A percentile compares a stretch with the other conserved stretches of the same genome.
Conservation (phyloP, 495 filamentous ascomycete species). For the Talaromyces trachyspermus region DNA sequence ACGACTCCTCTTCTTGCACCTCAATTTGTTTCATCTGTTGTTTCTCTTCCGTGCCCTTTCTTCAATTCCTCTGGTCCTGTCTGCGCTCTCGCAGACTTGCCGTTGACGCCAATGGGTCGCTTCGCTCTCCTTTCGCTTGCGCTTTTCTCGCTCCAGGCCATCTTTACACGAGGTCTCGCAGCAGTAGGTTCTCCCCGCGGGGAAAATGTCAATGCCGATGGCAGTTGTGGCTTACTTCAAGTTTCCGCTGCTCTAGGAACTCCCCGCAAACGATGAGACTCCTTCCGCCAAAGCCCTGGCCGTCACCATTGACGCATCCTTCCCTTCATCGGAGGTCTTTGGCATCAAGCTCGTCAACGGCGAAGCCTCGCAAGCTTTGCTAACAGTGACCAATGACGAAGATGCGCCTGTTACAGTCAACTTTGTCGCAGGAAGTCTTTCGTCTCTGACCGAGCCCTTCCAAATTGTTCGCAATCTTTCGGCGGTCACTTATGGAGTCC, state of each 20-base stretch:
- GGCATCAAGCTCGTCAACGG: conserved; percentile 95
- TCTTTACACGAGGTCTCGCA: conserved; percentile 52
- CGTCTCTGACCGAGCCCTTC: conserved; percentile 47
- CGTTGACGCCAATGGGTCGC: conserved; percentile 57
- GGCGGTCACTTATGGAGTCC: conserved; percentile 59
- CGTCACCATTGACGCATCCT: conserved; percentile 67
- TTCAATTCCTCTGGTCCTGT: background rate
- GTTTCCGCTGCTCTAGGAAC: background rate
- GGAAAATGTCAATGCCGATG: conserved; percentile 1
- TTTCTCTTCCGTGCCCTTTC: conserved; percentile 16
- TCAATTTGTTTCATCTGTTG: conserved; percentile 9
- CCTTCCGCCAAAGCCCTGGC: conserved; percentile 53
- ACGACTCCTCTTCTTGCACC: conserved; percentile 15
- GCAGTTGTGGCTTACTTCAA: background rate
- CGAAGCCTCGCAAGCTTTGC: conserved; percentile 71
- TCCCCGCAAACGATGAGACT: conserved; percentile 17
- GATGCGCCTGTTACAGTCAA: conserved; percentile 63
- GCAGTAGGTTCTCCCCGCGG: conserved; percentile 49
- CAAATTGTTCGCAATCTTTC: conserved; percentile 78
- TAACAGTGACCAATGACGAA: conserved; percentile 82
- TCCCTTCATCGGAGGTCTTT: conserved; percentile 85
- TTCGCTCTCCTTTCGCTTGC: conserved; percentile 64
- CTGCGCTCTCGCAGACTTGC: conserved; percentile 7
- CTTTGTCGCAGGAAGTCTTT: conserved; percentile 72
- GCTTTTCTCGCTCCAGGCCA: conserved; percentile 60